phyloP scores from a whole-genome alignment of 2,329 filamentous ascomycete species.

The Endoconidiophora laricicola region DNA sequence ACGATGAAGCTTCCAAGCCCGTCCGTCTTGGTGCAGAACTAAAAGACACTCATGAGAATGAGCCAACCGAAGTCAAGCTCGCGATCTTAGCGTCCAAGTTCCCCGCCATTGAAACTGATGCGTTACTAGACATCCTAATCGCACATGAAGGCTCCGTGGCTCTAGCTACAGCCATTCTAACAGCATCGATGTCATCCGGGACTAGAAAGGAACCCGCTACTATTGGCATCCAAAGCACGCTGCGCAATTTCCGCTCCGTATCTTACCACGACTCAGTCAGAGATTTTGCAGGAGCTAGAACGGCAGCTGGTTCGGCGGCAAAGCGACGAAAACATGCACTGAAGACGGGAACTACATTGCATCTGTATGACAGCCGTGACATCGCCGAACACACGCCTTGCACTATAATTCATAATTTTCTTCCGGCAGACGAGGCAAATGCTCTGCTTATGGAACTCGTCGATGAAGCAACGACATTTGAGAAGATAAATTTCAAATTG shows the following conservation, averaged over 20 bases:
- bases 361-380: slow-evolving; percentile 67
- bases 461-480: slow-evolving; percentile 53
- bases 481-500: slow-evolving; percentile 59
- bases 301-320: slow-evolving; percentile 45
- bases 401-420: slow-evolving; percentile 82
- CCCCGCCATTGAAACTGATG: slow-evolving; percentile 43
- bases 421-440: slow-evolving; percentile 55
- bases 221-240: slow-evolving; percentile 45
- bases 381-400: slow-evolving; percentile 75
- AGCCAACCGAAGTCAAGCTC: slow-evolving; percentile 80
- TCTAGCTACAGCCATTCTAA: slow-evolving; percentile 22
- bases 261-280: too few species aligned
- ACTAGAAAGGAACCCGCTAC: background rate
- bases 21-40: background rate
- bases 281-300: slow-evolving; percentile 20
- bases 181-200: slow-evolving; percentile 10
- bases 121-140: slow-evolving; percentile 62
- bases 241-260: slow-evolving; percentile 32
- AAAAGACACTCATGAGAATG: slow-evolving; percentile 34
- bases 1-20: slow-evolving; percentile 17
- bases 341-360: slow-evolving; percentile 51
- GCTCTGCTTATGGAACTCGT: slow-evolving; percentile 60
- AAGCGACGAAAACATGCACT: background rate
- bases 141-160: slow-evolving; percentile 63
- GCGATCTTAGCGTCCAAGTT: slow-evolving; percentile 68